Base-by-base conservation (phyloP, 495 filamentous ascomycete species). In the Podospora bellae-mahoneyi region DNA sequence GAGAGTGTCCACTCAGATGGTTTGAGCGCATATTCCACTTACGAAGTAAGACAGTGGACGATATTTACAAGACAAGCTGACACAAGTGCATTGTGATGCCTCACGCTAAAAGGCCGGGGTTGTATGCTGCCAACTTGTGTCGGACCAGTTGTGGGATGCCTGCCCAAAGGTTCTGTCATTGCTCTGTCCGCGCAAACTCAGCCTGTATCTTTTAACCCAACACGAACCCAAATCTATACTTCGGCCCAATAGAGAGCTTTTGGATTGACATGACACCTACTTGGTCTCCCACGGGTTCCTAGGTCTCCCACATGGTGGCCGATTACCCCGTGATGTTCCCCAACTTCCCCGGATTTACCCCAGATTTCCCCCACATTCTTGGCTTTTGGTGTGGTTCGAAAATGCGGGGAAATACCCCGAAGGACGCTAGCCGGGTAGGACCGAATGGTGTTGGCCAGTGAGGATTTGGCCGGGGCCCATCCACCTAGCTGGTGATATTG, bases 381-480 rank as follows among this genome's bases (percentile, higher is more conserved):
- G 7, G 23, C 3, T 9, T 19, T 26, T 58, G 6, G 16, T 58
- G 23, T 23, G n/a, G 2, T 18, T 18, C 55, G 3, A 26, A 48
- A 58, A 58, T 58, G 55, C 55, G 55, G 55, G 55, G 55, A 58
- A 56, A 58, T n/a, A 7, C 6, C 16, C 55, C 55, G 55, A 58
- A 48, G 39, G 39, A 13, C 39, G 39, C 39, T 48, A 48, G 39
- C 39, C 2, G 39, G 39, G 39, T 48, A 48, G 30, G 30, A 32
- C 30, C 30, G 30, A 32, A 32, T 32, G 30, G 15, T 23, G 23
- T 48, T 16, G 39, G 7, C 39, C 39, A 48, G 39, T 48, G 15
- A 48, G 39, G 39, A 48, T 48, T 48, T 48, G 39, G 39, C 39
- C 39, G 39, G 39, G 9, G 15, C 39, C 13, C 39, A 48, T 48